Evolutionary conservation across 805 yeast genomes (phyloP).

Genomic region (Lachancea sp.): DNA sequence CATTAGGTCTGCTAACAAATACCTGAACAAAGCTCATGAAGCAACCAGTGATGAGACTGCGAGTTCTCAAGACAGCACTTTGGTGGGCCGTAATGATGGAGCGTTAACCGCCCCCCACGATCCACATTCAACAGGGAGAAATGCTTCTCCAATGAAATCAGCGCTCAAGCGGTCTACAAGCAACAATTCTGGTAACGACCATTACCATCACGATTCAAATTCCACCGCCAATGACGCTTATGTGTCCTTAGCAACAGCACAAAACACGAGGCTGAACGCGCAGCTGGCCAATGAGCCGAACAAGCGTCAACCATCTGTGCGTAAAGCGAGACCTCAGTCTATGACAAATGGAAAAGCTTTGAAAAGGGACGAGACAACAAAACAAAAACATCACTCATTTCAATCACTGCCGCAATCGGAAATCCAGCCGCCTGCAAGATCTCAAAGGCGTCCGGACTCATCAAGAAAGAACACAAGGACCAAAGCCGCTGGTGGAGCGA

Average conservation of each 20-base stretch:
- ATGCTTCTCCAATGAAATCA: constrained; percentile 39
- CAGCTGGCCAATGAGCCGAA: constrained; percentile 38
- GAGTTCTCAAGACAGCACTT: neutral
- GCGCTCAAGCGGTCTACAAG: constrained; percentile 34
- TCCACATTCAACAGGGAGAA: constrained; percentile 7
- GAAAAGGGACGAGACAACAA: constrained; percentile 5
- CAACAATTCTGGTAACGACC: constrained; percentile 14
- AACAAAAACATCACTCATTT: constrained; percentile 6
- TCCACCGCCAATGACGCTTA: constrained; percentile 58
- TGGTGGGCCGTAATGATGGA: neutral
- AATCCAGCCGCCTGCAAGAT: constrained; percentile 9
- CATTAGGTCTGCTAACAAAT: constrained; percentile 38
- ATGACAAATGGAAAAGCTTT: constrained; percentile 9
- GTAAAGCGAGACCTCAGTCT: constrained; percentile 22
- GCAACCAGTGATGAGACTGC: neutral
- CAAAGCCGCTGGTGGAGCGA: constrained; percentile 21
- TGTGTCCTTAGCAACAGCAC: constrained; percentile 66
- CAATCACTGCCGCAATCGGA: neutral
- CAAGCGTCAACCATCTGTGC: constrained; percentile 8
- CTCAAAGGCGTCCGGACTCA: constrained; percentile 5
- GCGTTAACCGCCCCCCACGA: neutral
- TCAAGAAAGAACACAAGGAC: constrained; percentile 31
- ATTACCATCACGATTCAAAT: constrained; percentile 10
- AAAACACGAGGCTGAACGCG: constrained; percentile 70
- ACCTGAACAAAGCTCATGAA: constrained; percentile 5